These are phyloP conservation scores for Quercus robur DNA, from an alignment of 306 rosid species.

Conservation along the genomic window DNA sequence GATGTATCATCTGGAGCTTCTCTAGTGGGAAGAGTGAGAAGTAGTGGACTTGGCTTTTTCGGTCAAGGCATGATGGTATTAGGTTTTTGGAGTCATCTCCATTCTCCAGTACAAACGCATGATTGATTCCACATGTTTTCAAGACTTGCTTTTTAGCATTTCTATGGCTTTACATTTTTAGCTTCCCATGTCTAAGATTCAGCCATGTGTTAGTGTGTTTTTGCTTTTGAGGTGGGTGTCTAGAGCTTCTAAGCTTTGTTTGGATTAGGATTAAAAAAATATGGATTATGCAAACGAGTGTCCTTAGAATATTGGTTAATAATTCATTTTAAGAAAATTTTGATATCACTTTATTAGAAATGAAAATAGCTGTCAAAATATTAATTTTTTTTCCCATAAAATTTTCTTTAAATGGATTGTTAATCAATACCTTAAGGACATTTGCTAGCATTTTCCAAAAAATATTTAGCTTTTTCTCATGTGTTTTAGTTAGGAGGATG, in stretches of 20 bases:
- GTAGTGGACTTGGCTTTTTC: constrained; percentile 43
- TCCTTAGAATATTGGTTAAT: fast-evolving
- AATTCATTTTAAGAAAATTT: fast-evolving
- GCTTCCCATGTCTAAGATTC: not conserved
- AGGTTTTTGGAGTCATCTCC: constrained; percentile 1
- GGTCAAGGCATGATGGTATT: constrained; percentile 1
- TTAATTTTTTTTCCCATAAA: too few relatives aligned
- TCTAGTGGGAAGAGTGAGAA: constrained; percentile 44
- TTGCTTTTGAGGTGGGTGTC: too few relatives aligned
- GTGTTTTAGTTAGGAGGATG: too few relatives aligned
- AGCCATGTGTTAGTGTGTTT: not conserved
- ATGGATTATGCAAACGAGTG: fast-evolving
- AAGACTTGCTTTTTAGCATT: not conserved
- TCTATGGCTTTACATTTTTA: not conserved
- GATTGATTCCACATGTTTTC: constrained; percentile 21
- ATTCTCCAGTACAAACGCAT: not conserved
- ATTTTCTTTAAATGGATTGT: too few relatives aligned
- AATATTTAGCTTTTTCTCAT: too few relatives aligned
- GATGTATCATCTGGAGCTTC: not conserved
- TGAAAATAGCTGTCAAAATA: too few relatives aligned
- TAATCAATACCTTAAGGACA: too few relatives aligned
- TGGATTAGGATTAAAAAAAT: too few relatives aligned
- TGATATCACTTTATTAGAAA: too few relatives aligned
- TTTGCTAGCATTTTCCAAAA: too few relatives aligned
- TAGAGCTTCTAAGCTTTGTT: too few relatives aligned